phyloP scores from a whole-genome alignment of 768 basidiomycete genomes.

The Termitomyces sp. region DNA sequence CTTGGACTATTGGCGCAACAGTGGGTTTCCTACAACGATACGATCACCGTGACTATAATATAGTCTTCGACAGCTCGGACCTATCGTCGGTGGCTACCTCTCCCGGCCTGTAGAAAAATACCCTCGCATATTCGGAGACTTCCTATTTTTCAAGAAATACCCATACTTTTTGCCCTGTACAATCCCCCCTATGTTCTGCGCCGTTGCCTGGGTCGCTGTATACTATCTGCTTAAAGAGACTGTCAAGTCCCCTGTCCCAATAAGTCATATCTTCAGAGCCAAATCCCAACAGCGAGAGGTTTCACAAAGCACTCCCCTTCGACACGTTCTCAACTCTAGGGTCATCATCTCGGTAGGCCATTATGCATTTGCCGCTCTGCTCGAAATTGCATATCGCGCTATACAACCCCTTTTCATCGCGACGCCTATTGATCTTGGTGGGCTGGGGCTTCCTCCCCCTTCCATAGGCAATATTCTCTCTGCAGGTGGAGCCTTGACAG shows the following conservation, averaged over 20 bases:
- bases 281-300: neutral
- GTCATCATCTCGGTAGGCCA: constrained; percentile 50
- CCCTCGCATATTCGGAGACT: constrained; percentile 32
- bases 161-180: constrained; percentile 61
- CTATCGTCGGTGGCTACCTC: constrained; percentile 47
- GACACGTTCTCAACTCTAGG: constrained; percentile 33
- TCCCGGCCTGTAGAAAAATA: constrained; percentile 41
- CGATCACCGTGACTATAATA: neutral
- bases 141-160: constrained; percentile 35
- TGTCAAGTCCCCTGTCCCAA: constrained; percentile 5
- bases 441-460: constrained; percentile 53
- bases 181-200: constrained; percentile 42
- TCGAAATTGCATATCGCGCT: constrained; percentile 53
- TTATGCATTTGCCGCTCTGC: constrained; percentile 46
- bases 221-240: constrained; percentile 43
- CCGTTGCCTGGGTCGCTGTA: constrained; percentile 39
- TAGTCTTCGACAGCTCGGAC: constrained; percentile 18
- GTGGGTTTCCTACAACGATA: neutral
- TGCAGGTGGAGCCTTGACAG: constrained; percentile 40
- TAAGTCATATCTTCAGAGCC: constrained; percentile 1
- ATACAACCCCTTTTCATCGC: constrained; percentile 62
- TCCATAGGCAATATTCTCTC: constrained; percentile 53
- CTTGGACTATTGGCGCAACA: neutral
- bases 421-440: constrained; percentile 56
- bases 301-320: constrained; percentile 27